phyloP scores from a whole-genome alignment of 2,329 filamentous ascomycete genomes.

The Penicillium hesseltinei region DNA sequence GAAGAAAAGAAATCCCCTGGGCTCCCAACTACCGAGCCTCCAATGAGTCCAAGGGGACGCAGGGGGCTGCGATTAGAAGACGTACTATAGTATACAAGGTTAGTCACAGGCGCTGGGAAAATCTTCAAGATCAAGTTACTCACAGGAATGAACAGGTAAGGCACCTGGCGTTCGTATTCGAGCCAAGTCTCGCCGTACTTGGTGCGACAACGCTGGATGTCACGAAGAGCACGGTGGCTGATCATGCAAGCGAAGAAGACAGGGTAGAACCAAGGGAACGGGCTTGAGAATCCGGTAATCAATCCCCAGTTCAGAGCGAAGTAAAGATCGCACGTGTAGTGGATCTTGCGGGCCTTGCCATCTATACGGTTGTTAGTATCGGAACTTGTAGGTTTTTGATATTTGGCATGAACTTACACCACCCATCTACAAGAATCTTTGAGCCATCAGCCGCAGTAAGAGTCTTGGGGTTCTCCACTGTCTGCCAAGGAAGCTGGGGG shows the following conservation, averaged over 20 bases:
- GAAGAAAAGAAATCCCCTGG: background rate
- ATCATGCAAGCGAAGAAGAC: slow-evolving; percentile 80
- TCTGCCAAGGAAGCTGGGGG: slow-evolving; percentile 87
- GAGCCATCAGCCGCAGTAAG: slow-evolving; percentile 73
- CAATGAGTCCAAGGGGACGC: background rate
- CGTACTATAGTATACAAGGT: slow-evolving; percentile 26
- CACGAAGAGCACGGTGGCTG: slow-evolving; percentile 70
- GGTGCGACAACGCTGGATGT: slow-evolving; percentile 70
- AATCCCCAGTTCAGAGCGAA: slow-evolving; percentile 76
- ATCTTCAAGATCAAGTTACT: slow-evolving; percentile 22
- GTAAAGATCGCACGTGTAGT: slow-evolving; percentile 77
- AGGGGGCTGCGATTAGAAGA: slow-evolving; percentile 28
- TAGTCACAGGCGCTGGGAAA: background rate
- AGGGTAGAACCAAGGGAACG: slow-evolving; percentile 88
- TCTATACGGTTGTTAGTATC: slow-evolving; percentile 43
- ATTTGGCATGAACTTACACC: slow-evolving; percentile 58
- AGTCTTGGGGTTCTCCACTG: slow-evolving; percentile 73
- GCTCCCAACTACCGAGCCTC: background rate
- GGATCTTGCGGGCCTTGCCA: slow-evolving; percentile 72
- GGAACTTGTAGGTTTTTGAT: background rate
- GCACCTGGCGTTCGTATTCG: slow-evolving; percentile 76
- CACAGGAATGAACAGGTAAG: slow-evolving; percentile 79
- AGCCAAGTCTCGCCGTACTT: slow-evolving; percentile 82
- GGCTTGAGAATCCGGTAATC: slow-evolving; percentile 76
- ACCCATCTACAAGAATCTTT: slow-evolving; percentile 77